Evolutionary conservation across 768 basidiomycete genomes (phyloP).

Genomic region (Suillus sp.): DNA sequence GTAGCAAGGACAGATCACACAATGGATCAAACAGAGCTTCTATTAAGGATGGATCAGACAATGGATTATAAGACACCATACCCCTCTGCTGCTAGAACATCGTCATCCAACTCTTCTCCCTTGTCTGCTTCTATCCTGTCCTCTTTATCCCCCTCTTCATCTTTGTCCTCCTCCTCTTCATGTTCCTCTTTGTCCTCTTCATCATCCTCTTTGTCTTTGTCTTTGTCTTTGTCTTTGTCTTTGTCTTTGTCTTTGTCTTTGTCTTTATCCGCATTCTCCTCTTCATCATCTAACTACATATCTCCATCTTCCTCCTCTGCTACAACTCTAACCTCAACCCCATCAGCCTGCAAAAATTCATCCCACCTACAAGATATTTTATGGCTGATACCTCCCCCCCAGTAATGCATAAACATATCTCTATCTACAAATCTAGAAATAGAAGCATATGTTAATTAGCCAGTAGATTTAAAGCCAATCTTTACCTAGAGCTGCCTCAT

Average conservation of each 20-base stretch:
- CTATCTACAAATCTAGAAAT: conserved; percentile 39
- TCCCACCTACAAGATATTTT: conserved; percentile 13
- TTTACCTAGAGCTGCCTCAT: conserved; percentile 16
- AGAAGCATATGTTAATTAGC: not conserved
- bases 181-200: not conserved
- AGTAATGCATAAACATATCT: conserved; percentile 33
- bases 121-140: not conserved
- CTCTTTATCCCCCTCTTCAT: not conserved
- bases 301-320: not conserved
- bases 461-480: conserved; percentile 29
- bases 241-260: no score
- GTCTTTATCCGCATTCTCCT: no score
- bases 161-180: not conserved
- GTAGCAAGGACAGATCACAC: no score
- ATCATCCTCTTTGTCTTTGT: not conserved
- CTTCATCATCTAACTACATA: not conserved
- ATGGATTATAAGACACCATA: conserved; percentile 10
- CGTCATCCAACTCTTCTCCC: conserved; percentile 12
- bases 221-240: no score
- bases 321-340: not conserved
- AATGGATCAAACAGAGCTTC: no score
- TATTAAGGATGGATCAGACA: no score
- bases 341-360: not conserved
- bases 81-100: conserved; percentile 1
- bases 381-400: conserved; percentile 36